Evolutionary conservation across 2,329 filamentous ascomycete genomes (phyloP).

Genomic region (Sphaerulina musiva): DNA sequence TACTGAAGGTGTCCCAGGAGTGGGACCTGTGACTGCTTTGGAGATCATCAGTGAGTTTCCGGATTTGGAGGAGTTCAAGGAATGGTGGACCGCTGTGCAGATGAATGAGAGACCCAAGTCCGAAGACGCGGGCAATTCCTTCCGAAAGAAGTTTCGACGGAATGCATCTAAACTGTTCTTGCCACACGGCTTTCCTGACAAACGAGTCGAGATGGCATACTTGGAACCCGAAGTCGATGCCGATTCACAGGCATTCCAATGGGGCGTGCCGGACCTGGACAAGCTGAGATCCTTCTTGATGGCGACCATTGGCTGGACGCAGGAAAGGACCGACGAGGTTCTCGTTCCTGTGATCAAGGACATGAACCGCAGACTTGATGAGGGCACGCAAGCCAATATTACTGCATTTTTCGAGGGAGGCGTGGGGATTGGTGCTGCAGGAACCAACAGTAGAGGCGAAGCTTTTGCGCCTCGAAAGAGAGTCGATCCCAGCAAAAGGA

Average conservation of each 20-base stretch:
- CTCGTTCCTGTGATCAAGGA: conserved; percentile 91
- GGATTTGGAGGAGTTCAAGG: conserved; percentile 65
- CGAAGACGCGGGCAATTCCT: conserved; percentile 51
- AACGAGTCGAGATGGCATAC: conserved; percentile 76
- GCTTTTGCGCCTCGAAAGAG: conserved; percentile 65
- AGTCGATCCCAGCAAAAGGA: conserved; percentile 61
- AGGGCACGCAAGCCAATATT: conserved; percentile 94
- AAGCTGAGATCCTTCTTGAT: conserved; percentile 78
- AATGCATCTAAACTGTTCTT: conserved; percentile 83
- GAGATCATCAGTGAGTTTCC: conserved; percentile 91
- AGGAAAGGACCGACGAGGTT: conserved; percentile 89
- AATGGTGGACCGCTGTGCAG: conserved; percentile 84
- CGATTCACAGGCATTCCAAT: conserved; percentile 74
- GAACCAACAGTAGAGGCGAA: conserved; percentile 38
- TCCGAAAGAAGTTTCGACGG: conserved; percentile 81
- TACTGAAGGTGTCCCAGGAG: conserved; percentile 80
- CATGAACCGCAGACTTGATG: conserved; percentile 80
- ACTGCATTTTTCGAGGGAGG: conserved; percentile 80
- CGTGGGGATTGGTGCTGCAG: conserved; percentile 57
- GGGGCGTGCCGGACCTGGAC: conserved; percentile 91
- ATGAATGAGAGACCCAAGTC: conserved; percentile 55
- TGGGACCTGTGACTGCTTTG: conserved; percentile 88
- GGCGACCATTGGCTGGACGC: conserved; percentile 85
- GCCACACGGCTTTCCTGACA: conserved; percentile 69
- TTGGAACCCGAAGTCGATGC: conserved; percentile 77